Percentiles rank a stretch among this genome's conserved stretches.
Evolutionary conservation across 768 basidiomycete species (phyloP).

Genomic region (Pleurotus sapidus): DNA sequence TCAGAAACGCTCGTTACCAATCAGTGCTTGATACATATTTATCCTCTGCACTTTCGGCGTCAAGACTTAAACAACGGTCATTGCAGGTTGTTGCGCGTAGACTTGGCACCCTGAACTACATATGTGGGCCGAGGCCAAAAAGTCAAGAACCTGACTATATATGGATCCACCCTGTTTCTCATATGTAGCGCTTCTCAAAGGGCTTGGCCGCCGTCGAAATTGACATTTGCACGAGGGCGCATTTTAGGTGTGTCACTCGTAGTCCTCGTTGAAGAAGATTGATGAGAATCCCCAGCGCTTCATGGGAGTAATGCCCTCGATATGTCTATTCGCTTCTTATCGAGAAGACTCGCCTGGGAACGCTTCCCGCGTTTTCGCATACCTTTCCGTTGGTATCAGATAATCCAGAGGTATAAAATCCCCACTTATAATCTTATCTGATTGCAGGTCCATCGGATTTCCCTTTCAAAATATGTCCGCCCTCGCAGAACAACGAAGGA

Average conservation of each 20-base stretch:
- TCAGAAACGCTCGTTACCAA: too few species aligned
- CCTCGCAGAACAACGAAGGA: background rate
- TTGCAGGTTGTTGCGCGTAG: too few species aligned
- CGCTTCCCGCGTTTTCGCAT: background rate
- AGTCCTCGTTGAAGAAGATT: background rate
- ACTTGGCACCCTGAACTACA: too few species aligned
- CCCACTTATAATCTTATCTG: background rate
- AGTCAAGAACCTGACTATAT: too few species aligned
- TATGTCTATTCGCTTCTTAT: background rate
- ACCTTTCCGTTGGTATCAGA: constrained; percentile 1
- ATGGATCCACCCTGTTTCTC: too few species aligned
- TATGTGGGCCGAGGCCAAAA: too few species aligned
- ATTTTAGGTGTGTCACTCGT: background rate
- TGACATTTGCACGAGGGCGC: background rate
- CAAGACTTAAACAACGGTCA: too few species aligned
- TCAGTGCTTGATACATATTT: too few species aligned
- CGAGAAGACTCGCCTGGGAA: constrained; percentile 2
- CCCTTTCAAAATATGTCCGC: background rate
- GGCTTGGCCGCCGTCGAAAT: too few species aligned
- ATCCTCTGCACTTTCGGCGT: too few species aligned
- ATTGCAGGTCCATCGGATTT: background rate
- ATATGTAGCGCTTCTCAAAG: too few species aligned
- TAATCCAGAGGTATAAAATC: constrained; percentile 5
- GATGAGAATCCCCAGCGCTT: too few species aligned
- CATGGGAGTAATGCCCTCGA: background rate